Conservation (phyloP, 192 early-diverging fungal genomes). For the Entomortierella lignicola region DNA sequence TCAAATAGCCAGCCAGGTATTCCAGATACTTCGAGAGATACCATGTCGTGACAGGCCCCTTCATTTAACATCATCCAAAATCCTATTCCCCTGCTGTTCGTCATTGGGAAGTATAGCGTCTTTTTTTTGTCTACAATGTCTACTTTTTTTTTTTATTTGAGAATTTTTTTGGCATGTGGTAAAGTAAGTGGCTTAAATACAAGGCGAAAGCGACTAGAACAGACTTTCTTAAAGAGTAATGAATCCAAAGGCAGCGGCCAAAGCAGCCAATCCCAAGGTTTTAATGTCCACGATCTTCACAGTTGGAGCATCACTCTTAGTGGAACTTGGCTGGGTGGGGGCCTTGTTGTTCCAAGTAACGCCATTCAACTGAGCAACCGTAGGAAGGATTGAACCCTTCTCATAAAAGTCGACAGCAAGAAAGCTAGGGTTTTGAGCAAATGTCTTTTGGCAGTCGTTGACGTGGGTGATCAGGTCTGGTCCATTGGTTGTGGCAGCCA, state of each 20-base stretch:
- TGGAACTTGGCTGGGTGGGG: constrained; percentile 14
- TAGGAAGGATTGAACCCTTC: constrained; percentile 60
- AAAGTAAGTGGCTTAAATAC: not conserved
- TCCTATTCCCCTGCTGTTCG: too few relatives aligned
- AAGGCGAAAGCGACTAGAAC: not conserved
- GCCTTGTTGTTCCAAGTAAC: constrained; percentile 53
- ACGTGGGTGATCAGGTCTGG: constrained; percentile 65
- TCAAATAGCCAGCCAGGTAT: too few relatives aligned
- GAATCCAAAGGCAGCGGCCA: not conserved
- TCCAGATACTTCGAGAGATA: not conserved
- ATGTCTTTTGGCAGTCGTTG: constrained; percentile 61
- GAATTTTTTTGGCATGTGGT: not conserved
- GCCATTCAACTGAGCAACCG: constrained; percentile 65
- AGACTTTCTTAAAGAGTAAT: not conserved
- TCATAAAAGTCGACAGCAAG: constrained; percentile 83
- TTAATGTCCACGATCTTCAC: not conserved
- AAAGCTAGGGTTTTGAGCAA: constrained; percentile 71
- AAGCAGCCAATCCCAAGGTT: constrained; percentile 1
- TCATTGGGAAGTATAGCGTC: too few relatives aligned
- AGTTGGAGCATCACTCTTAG: not conserved
- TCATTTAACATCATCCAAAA: too few relatives aligned
- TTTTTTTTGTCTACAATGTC: not conserved
- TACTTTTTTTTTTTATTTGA: not conserved
- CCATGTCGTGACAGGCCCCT: too few relatives aligned
- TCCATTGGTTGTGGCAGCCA: constrained; percentile 66